Evolutionary conservation across 2,329 filamentous ascomycete species (phyloP), one percentile per base, ranked within the genome.

Genomic region (Lomentospora prolificans): DNA sequence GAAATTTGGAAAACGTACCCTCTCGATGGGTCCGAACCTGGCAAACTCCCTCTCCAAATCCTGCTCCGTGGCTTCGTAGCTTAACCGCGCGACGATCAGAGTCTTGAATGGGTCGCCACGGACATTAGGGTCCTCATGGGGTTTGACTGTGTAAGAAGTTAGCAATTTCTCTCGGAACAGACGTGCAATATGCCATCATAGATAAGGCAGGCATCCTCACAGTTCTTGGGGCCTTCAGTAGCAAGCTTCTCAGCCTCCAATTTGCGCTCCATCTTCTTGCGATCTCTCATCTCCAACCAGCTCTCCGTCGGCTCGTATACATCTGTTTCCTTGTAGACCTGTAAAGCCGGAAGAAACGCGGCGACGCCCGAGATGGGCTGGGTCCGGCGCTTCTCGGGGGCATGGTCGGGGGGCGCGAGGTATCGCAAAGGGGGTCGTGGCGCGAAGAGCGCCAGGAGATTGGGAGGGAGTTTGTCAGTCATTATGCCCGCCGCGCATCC

Each of bases 391-490:
- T 91, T 82, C 71, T 94, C 89, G 9, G 91, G 87, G 59, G 91
- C 82, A 69, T 88, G 79, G 72, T 97, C 92, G 63, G 80, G 78
- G 5, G 90, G 89, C 58, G 87, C 86, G 58, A 96, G 84, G 80
- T 89, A 97, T 71, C 90, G 87, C 68, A 97, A 76, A 58, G 92
- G 87, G 64, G 94, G 94, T 58, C 94, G 89, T 68, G 94, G 89
- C 73, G 92, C 89, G 75, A 99, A 99, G 63, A 97, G 89, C 72
- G 89, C 88, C 64, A 97, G 80, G 58, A 97, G 81, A 69, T 95
- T 92, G 56, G 88, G 89, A 57, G 94, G 92, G 19, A 99, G 86
- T 73, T 95, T 94, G 79, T 96, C 92, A 53, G 94, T 97, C 94
- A 97, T 99, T 60, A 64, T 75, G 64, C 55, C 60, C 50, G 41